Conservation (phyloP, 2,329 filamentous ascomycete species). For the Cytospora chrysosperma region DNA sequence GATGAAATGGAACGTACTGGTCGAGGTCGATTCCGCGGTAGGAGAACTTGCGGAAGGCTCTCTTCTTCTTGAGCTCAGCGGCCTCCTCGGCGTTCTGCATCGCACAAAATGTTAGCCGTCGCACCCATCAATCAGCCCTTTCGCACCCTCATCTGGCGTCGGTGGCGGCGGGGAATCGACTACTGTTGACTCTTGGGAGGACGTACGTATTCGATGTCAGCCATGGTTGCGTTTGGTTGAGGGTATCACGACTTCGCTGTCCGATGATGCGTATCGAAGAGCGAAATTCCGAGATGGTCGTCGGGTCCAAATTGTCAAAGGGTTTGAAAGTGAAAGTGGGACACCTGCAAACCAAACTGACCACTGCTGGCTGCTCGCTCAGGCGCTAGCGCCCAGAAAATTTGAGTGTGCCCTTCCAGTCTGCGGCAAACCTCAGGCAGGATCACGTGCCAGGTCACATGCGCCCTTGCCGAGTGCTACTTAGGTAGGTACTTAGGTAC, state of each 20-base stretch:
- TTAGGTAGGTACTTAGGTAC: no score
- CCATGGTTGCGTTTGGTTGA: conserved; percentile 63
- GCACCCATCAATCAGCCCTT: conserved; percentile 15
- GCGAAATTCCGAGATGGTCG: conserved; percentile 28
- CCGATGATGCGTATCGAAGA: conserved; percentile 39
- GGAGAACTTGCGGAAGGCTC: conserved; percentile 99
- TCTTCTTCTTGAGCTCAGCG: conserved; percentile 99
- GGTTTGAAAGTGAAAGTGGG: conserved; percentile 21
- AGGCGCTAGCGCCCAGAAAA: conserved; percentile 12
- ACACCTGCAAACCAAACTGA: conserved; percentile 12
- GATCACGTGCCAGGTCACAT: conserved; percentile 1
- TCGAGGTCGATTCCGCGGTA: conserved; percentile 99
- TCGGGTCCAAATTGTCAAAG: conserved; percentile 11
- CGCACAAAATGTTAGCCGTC: conserved; percentile 21
- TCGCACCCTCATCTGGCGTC: background rate
- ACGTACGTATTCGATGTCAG: conserved; percentile 54
- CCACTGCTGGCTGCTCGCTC: conserved; percentile 1
- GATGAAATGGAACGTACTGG: conserved; percentile 66
- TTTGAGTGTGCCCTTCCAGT: conserved; percentile 14
- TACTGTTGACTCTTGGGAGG: conserved; percentile 25
- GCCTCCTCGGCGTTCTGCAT: conserved; percentile 91
- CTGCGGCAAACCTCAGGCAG: background rate
- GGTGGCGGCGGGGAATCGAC: background rate
- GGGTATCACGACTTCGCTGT: conserved; percentile 37
- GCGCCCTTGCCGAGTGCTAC: background rate